Evolutionary conservation across 805 yeast genomes (phyloP).

Genomic region (Cyberlindnera euphorbiae): DNA sequence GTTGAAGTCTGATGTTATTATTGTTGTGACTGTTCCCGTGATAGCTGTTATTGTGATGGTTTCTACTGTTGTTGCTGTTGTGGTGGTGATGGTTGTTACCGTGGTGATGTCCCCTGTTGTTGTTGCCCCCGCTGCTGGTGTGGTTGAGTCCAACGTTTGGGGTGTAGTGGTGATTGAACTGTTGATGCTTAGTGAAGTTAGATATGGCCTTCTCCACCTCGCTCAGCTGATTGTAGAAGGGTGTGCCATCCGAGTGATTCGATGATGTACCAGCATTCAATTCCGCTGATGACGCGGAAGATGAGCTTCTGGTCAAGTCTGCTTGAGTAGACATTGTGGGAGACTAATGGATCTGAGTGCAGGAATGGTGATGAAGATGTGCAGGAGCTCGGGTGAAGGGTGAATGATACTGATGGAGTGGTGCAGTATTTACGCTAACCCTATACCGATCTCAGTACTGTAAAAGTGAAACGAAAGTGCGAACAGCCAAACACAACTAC

Average conservation of each 20-base stretch:
- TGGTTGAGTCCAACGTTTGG: conserved; percentile 23
- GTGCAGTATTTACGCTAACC: no score
- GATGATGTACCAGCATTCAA: no score
- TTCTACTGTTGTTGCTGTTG: conserved; percentile 1
- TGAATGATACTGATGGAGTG: no score
- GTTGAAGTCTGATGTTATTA: conserved; percentile 9
- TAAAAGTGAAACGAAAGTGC: no score
- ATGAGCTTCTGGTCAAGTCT: no score
- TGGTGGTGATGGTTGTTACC: conserved; percentile 7
- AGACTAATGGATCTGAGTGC: no score
- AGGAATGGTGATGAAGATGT: no score
- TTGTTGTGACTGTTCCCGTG: conserved; percentile 5
- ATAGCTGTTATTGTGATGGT: conserved; percentile 3
- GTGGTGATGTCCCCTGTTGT: conserved; percentile 6
- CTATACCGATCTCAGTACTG: no score
- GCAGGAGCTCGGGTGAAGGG: no score
- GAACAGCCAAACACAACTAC: no score
- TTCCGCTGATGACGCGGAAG: no score
- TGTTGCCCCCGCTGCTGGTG: conserved; percentile 5
- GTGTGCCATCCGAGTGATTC: conserved; percentile 2
- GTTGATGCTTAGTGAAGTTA: conserved; percentile 28
- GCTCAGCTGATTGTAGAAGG: conserved; percentile 24
- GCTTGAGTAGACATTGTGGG: no score
- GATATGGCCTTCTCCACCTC: conserved; percentile 28
- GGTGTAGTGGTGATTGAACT: conserved; percentile 28